A percentile compares a stretch with the other conserved stretches of the same genome.
Evolutionary conservation across 2,329 filamentous ascomycete genomes (phyloP).

Genomic region (Rugonectria rugulosa): DNA sequence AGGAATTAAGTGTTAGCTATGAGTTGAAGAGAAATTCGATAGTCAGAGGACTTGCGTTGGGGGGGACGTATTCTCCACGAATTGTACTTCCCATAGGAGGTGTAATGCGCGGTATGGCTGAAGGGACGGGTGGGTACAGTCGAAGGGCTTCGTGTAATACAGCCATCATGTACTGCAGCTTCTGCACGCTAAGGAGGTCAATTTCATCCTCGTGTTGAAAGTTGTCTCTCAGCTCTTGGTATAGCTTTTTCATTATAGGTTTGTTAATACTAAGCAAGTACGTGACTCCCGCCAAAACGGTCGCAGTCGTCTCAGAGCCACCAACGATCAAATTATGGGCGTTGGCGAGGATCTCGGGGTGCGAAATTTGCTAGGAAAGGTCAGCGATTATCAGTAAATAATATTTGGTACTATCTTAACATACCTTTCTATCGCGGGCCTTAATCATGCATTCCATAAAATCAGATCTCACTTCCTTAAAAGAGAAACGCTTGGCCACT

Average conservation of each 20-base stretch:
- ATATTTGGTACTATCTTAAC: too few relatives aligned
- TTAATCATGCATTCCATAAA: background rate
- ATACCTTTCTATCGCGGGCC: background rate
- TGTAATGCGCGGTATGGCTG: background rate
- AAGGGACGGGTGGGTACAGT: constrained; percentile 13
- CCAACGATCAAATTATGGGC: background rate
- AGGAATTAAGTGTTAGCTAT: too few relatives aligned
- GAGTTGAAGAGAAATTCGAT: too few relatives aligned
- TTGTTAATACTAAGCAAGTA: constrained; percentile 43
- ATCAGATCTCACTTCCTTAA: background rate
- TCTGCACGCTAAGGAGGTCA: constrained; percentile 13
- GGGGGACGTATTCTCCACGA: background rate
- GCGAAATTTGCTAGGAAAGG: background rate
- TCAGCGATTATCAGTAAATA: constrained; percentile 14
- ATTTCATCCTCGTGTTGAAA: constrained; percentile 23
- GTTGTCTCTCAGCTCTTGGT: constrained; percentile 41
- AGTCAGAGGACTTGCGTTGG: too few relatives aligned
- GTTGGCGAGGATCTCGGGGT: background rate
- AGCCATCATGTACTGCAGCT: constrained; percentile 18
- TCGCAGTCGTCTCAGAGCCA: constrained; percentile 44
- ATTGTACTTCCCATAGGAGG: background rate
- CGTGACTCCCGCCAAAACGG: constrained; percentile 36
- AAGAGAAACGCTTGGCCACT: background rate
- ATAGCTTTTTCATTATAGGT: constrained; percentile 40
- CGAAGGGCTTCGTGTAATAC: constrained; percentile 21